phyloP scores from a whole-genome alignment of 345 rosid genomes.

The Gossypium sturtianum region DNA sequence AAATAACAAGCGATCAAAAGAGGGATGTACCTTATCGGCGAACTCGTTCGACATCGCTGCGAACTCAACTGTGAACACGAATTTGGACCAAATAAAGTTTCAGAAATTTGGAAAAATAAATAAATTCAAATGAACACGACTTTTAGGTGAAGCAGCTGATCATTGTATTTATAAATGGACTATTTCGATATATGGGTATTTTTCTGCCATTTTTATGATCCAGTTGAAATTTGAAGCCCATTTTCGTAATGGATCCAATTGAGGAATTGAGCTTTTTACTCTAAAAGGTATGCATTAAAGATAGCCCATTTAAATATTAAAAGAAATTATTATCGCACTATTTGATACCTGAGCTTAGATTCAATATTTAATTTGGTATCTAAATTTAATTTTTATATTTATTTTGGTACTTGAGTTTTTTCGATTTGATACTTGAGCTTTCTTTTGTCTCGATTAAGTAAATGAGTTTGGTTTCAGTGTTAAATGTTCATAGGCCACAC shows the following conservation, averaged over 20 bases:
- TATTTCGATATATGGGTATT: background rate
- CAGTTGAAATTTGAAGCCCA: background rate
- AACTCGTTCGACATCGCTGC: conserved; percentile 22
- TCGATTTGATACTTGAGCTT: too few species aligned
- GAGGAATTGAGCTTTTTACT: background rate
- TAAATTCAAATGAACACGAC: too few species aligned
- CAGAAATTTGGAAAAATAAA: background rate
- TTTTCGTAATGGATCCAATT: background rate
- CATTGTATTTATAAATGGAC: background rate
- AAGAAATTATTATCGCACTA: too few species aligned
- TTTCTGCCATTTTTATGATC: background rate
- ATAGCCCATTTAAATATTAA: too few species aligned
- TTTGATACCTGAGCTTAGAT: too few species aligned
- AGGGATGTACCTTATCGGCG: conserved; percentile 19
- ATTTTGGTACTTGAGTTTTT: too few species aligned
- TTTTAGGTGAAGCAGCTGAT: background rate
- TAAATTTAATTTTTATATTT: too few species aligned
- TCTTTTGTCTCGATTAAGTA: too few species aligned
- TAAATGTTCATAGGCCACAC: too few species aligned
- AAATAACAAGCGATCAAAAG: conserved; percentile 13
- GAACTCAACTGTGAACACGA: background rate
- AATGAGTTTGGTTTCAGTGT: too few species aligned
- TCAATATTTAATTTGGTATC: too few species aligned
- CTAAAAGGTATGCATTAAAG: too few species aligned
- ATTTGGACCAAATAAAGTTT: background rate